Conservation (phyloP, 2,329 filamentous ascomycete species). For the Ciborinia camelliae region DNA sequence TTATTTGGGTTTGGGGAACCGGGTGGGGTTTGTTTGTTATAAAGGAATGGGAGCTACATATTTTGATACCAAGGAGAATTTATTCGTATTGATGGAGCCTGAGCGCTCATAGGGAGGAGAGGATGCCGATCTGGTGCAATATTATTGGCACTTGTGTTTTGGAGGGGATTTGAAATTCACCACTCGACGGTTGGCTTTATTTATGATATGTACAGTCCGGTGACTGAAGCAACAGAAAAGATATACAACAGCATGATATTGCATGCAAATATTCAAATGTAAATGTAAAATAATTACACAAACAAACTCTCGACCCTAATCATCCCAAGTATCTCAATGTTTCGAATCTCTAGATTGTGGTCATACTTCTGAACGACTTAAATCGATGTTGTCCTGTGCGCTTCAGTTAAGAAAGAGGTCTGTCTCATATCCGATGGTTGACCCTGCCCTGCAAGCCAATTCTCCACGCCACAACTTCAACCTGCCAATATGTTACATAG, state of each 20-base stretch:
- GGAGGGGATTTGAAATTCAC: slow-evolving; percentile 22
- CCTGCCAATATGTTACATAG: not conserved
- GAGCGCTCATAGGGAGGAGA: slow-evolving; percentile 1
- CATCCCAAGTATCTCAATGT: not conserved
- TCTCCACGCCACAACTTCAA: not conserved
- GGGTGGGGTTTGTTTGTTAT: slow-evolving; percentile 16
- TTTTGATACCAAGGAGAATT: slow-evolving; percentile 20
- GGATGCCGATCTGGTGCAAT: not conserved
- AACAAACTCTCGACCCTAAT: not conserved
- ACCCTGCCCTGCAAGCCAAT: not conserved
- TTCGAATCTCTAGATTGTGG: not conserved
- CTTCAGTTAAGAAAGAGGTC: not conserved
- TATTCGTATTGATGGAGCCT: not conserved
- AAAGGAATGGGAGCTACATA: not conserved
- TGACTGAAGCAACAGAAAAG: slow-evolving; percentile 8
- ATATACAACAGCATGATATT: not conserved
- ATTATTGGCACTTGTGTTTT: not conserved
- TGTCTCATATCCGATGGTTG: too few relatives aligned
- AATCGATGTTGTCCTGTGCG: not conserved
- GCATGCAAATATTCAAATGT: not conserved
- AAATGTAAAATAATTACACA: not conserved
- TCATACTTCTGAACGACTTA: not conserved
- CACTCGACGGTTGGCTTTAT: slow-evolving; percentile 23
- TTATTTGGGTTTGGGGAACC: slow-evolving; percentile 1
- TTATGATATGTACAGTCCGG: not conserved